Evolutionary conservation across 768 basidiomycete species (phyloP), one percentile per base, ranked within the genome.

Genomic region (Trametes meyenii): DNA sequence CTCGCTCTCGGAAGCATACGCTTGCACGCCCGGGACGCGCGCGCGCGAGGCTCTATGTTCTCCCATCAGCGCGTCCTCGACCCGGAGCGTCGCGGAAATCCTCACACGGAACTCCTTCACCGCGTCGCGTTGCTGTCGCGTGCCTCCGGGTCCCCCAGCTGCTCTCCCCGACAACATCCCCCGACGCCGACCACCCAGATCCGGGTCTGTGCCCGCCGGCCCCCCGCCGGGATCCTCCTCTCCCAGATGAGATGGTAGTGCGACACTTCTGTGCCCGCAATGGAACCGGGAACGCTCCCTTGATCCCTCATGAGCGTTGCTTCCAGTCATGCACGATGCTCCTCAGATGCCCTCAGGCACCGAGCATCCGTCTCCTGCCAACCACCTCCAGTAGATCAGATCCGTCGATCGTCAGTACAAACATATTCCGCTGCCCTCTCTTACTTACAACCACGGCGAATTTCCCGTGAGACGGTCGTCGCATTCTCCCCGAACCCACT

Each of bases 71-170:
- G 44, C 44, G 44, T 40, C 39, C 39, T 40, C 24, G 29, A 50
- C 50, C 19, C 35, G 50, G 50, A 51, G 19, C 13, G 38, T 38
- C 50, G 50, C 50, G 36, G 50, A 39, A 14, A 5, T 51, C n/a
- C 50, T 23, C 50, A 38, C 50, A 51, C 50, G 50, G 50, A 51
- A 51, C 50, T 38, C 35, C 21, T 6, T 51, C 35, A 36, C 50
- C 50, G 49, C 35, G n/a, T 29, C 46, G 46, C 46, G 24, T 48
- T 33, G 46, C 26, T 24, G 2, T 48, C 46, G 13, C 46, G 46
- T 14, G n/a, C 10, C 44, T 13, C 26, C 46, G 40, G 40, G 40
- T 42, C 4, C 40, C 5, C 40, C 40, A 33, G 29, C 40, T 12
- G 14, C 40, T 42, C 40, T 42, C 14, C 40, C 13, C 44, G 44